A percentile compares a stretch with the other conserved stretches of the same genome.
phyloP scores from a whole-genome alignment of 2,329 filamentous ascomycete genomes.

The Ramularia collo-cygni region DNA sequence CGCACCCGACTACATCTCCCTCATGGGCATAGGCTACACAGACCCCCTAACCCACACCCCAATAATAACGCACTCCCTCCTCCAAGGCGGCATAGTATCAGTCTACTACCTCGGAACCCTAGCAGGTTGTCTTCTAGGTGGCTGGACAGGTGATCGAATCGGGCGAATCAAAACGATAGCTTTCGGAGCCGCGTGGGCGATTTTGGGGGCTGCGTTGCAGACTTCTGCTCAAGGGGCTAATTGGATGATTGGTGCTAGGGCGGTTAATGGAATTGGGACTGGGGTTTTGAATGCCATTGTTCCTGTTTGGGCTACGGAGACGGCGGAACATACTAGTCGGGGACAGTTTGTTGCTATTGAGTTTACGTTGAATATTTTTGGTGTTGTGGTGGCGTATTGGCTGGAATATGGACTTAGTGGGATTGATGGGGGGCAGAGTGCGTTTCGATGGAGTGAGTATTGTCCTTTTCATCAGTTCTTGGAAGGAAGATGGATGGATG shows the following conservation, averaged over 20 bases:
- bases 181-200: constrained; percentile 42
- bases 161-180: constrained; percentile 60
- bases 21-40: constrained; percentile 59
- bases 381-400: constrained; percentile 45
- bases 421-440: constrained; percentile 14
- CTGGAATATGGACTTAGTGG: constrained; percentile 30
- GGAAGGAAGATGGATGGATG: neutral
- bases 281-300: constrained; percentile 65
- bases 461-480: neutral
- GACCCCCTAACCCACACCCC: constrained; percentile 32
- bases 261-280: constrained; percentile 48
- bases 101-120: constrained; percentile 57
- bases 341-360: constrained; percentile 46
- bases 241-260: constrained; percentile 50
- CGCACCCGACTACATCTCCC: constrained; percentile 54
- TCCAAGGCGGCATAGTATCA: constrained; percentile 56
- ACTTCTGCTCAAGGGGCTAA: constrained; percentile 57
- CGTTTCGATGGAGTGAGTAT: constrained; percentile 11
- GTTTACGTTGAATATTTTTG: constrained; percentile 65
- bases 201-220: constrained; percentile 55
- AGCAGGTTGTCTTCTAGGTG: constrained; percentile 56
- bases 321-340: constrained; percentile 59
- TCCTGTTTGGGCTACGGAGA: constrained; percentile 66
- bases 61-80: constrained; percentile 51
- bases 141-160: constrained; percentile 55